Evolutionary conservation across 441 rosid genomes (phyloP).

Genomic region (Iberis amara): DNA sequence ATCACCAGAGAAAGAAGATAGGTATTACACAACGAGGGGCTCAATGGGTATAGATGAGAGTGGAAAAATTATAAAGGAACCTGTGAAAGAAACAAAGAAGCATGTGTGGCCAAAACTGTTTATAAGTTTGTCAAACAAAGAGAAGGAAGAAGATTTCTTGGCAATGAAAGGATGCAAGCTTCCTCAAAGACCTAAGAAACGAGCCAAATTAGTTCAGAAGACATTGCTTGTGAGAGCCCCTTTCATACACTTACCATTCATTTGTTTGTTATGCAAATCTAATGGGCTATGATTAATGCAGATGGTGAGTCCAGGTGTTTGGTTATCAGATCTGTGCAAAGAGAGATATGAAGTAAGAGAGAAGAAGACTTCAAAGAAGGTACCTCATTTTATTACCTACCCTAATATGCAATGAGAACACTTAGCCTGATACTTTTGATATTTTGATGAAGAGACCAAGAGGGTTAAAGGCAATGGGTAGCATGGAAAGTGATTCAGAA

Average conservation of each 20-base stretch:
- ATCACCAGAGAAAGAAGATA: constrained; percentile 73
- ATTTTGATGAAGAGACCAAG: background rate
- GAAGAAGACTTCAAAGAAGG: constrained; percentile 71
- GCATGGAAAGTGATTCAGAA: constrained; percentile 11
- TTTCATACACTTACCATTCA: too few species aligned
- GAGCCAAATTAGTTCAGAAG: constrained; percentile 80
- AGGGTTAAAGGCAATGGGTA: constrained; percentile 18
- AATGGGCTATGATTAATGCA: constrained; percentile 18
- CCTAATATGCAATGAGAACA: constrained; percentile 9
- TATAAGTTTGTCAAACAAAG: constrained; percentile 66
- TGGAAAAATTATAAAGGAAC: constrained; percentile 48
- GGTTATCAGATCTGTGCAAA: constrained; percentile 76
- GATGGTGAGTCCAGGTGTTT: constrained; percentile 88
- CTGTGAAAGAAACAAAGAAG: constrained; percentile 48
- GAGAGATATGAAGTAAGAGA: constrained; percentile 89
- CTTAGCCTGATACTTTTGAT: background rate
- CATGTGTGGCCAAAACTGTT: constrained; percentile 70
- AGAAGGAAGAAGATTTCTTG: constrained; percentile 89
- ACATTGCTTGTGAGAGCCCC: constrained; percentile 56
- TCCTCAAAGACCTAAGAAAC: constrained; percentile 79
- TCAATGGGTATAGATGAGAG: constrained; percentile 60
- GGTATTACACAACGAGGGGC: constrained; percentile 74
- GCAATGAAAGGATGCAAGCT: constrained; percentile 93
- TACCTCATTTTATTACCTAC: too few species aligned
- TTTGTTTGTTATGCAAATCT: background rate